Percentiles rank a stretch among this genome's conserved stretches.
These are phyloP conservation scores for Dendrobium huoshanense DNA, from an alignment of 106 monocot genomes.

Conservation along the genomic window DNA sequence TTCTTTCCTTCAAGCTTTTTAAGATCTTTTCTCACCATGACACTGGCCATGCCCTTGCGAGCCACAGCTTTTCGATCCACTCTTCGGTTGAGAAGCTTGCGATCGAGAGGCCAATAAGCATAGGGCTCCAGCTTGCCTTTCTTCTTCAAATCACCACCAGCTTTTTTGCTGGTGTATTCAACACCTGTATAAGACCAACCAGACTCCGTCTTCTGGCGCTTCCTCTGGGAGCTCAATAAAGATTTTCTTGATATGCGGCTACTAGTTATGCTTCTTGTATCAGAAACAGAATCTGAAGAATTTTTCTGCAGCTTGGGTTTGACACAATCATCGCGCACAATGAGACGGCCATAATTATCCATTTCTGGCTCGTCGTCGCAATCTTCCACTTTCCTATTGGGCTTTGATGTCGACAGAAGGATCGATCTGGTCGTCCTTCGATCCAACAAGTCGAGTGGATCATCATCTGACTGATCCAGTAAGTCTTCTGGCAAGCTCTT, in stretches of 20 bases:
- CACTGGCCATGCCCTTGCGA: conserved; percentile 79
- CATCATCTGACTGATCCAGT: conserved; percentile 34
- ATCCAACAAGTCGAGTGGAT: conserved; percentile 79
- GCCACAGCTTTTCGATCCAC: conserved; percentile 59
- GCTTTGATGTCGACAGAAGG: conserved; percentile 22
- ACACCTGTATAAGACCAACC: conserved; percentile 84
- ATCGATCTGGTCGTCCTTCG: conserved; percentile 55
- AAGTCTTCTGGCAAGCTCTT: conserved; percentile 51
- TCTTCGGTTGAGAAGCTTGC: conserved; percentile 79
- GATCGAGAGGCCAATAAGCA: conserved; percentile 92
- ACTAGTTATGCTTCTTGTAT: conserved; percentile 23
- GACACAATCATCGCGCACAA: conserved; percentile 41
- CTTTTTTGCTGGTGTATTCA: conserved; percentile 74
- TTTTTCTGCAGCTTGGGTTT: conserved; percentile 37
- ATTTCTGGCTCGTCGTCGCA: conserved; percentile 54
- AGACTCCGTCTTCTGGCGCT: conserved; percentile 49
- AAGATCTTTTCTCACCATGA: conserved; percentile 45
- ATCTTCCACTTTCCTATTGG: conserved; percentile 40
- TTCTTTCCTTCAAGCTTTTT: conserved; percentile 77
- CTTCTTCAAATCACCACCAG: conserved; percentile 78
- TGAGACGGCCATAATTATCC: conserved; percentile 71
- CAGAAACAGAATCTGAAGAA: conserved; percentile 20
- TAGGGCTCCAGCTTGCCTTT: conserved; percentile 92
- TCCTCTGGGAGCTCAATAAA: conserved; percentile 22
- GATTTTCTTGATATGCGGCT: conserved; percentile 17